phyloP scores from a whole-genome alignment of 345 rosid species.

The Crucihimalaya himalaica region DNA sequence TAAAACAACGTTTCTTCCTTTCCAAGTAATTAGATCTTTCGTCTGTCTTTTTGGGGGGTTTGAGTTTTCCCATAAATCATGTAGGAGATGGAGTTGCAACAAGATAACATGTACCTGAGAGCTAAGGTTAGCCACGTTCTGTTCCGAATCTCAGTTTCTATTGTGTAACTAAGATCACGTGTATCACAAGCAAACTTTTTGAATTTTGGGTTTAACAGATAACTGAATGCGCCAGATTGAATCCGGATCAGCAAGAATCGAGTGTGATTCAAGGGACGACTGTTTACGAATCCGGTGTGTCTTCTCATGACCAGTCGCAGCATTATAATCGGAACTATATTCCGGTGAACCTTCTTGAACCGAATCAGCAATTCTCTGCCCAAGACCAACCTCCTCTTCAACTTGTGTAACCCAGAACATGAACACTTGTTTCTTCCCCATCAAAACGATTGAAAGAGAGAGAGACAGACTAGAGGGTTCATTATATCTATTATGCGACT shows the following conservation, averaged over 20 bases:
- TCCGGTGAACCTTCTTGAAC: constrained; percentile 65
- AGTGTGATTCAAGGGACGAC: constrained; percentile 43
- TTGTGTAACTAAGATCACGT: background rate
- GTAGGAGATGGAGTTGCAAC: constrained; percentile 88
- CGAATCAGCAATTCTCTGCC: constrained; percentile 61
- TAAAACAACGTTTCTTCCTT: constrained; percentile 38
- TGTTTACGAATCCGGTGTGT: constrained; percentile 45
- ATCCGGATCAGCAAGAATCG: constrained; percentile 43
- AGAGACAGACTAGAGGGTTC: constrained; percentile 14
- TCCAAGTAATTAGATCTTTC: background rate
- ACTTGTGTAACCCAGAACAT: constrained; percentile 32
- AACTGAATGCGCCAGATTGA: constrained; percentile 58
- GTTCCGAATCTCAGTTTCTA: background rate
- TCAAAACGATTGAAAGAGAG: constrained; percentile 1
- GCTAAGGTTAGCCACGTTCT: constrained; percentile 55
- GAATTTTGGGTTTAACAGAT: constrained; percentile 45
- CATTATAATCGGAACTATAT: constrained; percentile 59
- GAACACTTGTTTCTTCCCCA: constrained; percentile 10
- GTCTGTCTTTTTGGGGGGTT: background rate
- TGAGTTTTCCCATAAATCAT: constrained; percentile 12
- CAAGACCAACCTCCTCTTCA: constrained; percentile 61
- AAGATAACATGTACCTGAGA: constrained; percentile 70
- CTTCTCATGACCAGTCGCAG: constrained; percentile 48
- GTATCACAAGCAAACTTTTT: background rate
- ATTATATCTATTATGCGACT: background rate